A percentile compares a stretch with the other conserved stretches of the same genome.
phyloP scores from a whole-genome alignment of 805 yeast genomes.

The Metschnikowia koreensis region DNA sequence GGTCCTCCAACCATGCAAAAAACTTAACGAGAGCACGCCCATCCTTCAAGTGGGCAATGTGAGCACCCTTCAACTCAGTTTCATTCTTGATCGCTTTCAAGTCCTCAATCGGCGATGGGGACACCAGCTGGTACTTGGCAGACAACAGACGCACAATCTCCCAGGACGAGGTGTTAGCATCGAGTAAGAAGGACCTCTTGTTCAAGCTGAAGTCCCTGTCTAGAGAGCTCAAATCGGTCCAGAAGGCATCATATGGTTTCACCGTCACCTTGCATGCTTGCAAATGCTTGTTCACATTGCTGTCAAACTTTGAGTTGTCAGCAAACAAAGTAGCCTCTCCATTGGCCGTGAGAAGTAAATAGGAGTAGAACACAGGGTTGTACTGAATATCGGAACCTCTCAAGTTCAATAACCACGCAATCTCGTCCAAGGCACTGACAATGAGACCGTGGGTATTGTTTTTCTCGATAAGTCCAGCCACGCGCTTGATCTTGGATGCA shows the following conservation, averaged over 20 bases:
- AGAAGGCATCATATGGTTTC: slow-evolving; percentile 45
- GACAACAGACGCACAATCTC: slow-evolving; percentile 36
- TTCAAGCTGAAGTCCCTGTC: slow-evolving; percentile 35
- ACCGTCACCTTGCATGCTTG: slow-evolving; percentile 26
- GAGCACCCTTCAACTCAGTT: slow-evolving; percentile 50
- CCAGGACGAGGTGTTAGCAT: slow-evolving; percentile 36
- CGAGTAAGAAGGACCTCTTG: slow-evolving; percentile 32
- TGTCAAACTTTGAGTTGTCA: slow-evolving; percentile 39
- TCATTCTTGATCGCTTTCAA: slow-evolving; percentile 53
- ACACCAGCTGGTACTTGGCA: slow-evolving; percentile 27
- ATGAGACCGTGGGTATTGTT: slow-evolving; percentile 36
- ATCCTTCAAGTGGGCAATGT: slow-evolving; percentile 54
- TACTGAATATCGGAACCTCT: slow-evolving; percentile 55
- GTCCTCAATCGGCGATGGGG: slow-evolving; percentile 44
- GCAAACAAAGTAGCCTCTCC: slow-evolving; percentile 40
- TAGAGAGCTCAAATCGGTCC: slow-evolving; percentile 39
- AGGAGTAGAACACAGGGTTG: slow-evolving; percentile 53
- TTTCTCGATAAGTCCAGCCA: slow-evolving; percentile 27
- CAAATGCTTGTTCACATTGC: slow-evolving; percentile 27
- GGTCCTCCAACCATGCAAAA: slow-evolving; percentile 59
- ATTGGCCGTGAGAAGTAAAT: slow-evolving; percentile 31
- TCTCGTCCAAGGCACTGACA: slow-evolving; percentile 49
- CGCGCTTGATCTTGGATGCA: slow-evolving; percentile 52
- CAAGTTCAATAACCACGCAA: slow-evolving; percentile 53
- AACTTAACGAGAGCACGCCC: slow-evolving; percentile 54